Conservation (phyloP, 257 asterid species). For the Penstemon davidsonii region DNA sequence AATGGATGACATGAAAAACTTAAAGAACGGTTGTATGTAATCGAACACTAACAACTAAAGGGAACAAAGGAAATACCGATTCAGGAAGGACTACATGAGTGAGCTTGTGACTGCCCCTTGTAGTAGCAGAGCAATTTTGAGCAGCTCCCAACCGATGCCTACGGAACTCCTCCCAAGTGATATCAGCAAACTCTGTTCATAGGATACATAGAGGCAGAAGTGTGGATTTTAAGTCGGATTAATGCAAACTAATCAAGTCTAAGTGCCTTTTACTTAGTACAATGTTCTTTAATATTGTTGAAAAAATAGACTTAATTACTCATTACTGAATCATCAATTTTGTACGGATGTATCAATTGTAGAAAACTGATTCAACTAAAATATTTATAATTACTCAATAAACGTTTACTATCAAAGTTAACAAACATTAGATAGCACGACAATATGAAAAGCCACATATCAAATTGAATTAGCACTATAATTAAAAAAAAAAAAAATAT, state of each 20-base stretch:
- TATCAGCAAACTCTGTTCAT: conserved; percentile 73
- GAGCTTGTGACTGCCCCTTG: conserved; percentile 73
- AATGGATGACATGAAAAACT: conserved; percentile 7
- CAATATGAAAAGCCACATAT: too few relatives aligned
- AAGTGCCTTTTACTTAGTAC: background rate
- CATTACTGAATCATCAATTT: too few relatives aligned
- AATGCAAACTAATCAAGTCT: background rate
- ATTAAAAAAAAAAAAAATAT: too few relatives aligned
- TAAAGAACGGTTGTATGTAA: background rate
- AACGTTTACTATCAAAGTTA: background rate
- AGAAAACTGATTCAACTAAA: conserved; percentile 10
- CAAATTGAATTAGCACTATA: too few relatives aligned
- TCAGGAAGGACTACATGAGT: conserved; percentile 57
- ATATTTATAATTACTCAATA: too few relatives aligned
- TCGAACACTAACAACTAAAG: conserved; percentile 17
- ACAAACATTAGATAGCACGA: conserved; percentile 1
- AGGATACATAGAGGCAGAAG: too few relatives aligned
- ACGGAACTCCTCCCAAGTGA: conserved; percentile 96
- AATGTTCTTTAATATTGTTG: background rate
- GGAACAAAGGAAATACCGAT: conserved; percentile 44
- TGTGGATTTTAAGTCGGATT: background rate
- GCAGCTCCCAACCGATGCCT: conserved; percentile 80
- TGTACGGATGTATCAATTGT: background rate
- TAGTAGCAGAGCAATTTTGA: conserved; percentile 96
- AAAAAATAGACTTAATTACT: background rate